Percentiles rank a stretch among this genome's conserved stretches.
Evolutionary conservation across 2,329 filamentous ascomycete species (phyloP).

Genomic region (Huntiella abstrusa): DNA sequence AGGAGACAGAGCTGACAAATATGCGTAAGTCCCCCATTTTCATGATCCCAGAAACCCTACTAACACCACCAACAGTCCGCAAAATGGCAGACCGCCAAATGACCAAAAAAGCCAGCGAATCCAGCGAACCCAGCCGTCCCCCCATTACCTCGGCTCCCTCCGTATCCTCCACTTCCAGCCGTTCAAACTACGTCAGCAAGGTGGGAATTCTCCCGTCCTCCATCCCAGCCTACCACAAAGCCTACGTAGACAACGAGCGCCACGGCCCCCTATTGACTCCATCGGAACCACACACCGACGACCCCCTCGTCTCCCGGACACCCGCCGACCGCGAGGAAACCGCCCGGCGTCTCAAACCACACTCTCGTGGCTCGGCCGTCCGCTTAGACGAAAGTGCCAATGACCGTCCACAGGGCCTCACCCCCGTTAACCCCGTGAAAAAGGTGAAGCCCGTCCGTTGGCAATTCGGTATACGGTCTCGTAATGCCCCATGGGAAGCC

Average conservation of each 20-base stretch:
- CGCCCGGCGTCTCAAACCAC: conserved; percentile 64
- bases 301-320: conserved; percentile 32
- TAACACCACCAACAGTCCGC: too few species aligned
- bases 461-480: conserved; percentile 93
- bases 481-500: conserved; percentile 86
- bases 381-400: conserved; percentile 44
- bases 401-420: conserved; percentile 40
- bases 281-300: conserved; percentile 25
- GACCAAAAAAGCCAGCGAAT: too few species aligned
- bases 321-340: conserved; percentile 67
- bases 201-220: conserved; percentile 85
- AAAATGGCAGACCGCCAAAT: too few species aligned
- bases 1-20: conserved; percentile 57
- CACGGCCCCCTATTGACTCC: conserved; percentile 25
- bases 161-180: conserved; percentile 29
- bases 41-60: too few species aligned
- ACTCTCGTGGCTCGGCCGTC: conserved; percentile 52
- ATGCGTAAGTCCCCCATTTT: not conserved
- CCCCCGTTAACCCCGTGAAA: conserved; percentile 41
- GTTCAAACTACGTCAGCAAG: conserved; percentile 51
- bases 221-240: conserved; percentile 74
- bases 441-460: conserved; percentile 71
- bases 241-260: conserved; percentile 61
- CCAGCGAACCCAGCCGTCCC: conserved; percentile 20
- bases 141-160: conserved; percentile 37